These are phyloP conservation scores for Diaporthe australafricana DNA, from an alignment of 2,329 filamentous ascomycete species.

Conservation along the genomic window DNA sequence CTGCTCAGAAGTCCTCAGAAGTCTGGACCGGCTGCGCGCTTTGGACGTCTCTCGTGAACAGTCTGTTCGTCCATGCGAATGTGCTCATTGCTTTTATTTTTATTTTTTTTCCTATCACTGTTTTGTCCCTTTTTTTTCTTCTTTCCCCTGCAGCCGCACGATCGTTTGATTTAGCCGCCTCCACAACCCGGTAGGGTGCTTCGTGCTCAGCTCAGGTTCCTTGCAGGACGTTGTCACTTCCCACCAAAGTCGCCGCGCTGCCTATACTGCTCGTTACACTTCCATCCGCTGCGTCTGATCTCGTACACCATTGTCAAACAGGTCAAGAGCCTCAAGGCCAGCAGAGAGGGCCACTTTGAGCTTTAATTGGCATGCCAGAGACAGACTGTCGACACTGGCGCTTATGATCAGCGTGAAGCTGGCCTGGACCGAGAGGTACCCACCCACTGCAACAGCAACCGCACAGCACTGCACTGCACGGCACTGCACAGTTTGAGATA, in stretches of 20 bases:
- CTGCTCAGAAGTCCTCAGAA: not conserved
- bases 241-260: conserved; percentile 4
- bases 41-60: conserved; percentile 1
- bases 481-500: conserved; percentile 35
- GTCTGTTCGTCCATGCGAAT: conserved; percentile 5
- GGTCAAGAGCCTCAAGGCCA: conserved; percentile 27
- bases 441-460: conserved; percentile 26
- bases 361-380: conserved; percentile 35
- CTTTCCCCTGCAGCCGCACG: conserved; percentile 33
- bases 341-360: not conserved
- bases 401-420: conserved; percentile 35
- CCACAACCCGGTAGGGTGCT: conserved; percentile 33
- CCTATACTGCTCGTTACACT: conserved; percentile 27
- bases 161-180: conserved; percentile 40
- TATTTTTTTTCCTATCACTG: not conserved
- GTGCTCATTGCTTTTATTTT: conserved; percentile 24
- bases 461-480: conserved; percentile 27
- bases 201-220: conserved; percentile 30
- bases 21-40: not conserved
- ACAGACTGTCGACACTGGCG: conserved; percentile 34
- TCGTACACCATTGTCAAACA: conserved; percentile 31
- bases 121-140: conserved; percentile 12
- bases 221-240: conserved; percentile 19
- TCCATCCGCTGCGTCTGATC: conserved; percentile 24
- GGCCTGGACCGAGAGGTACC: conserved; percentile 24